Conservation (phyloP, 2,329 filamentous ascomycete species). For the Xylariaceae sp. region DNA sequence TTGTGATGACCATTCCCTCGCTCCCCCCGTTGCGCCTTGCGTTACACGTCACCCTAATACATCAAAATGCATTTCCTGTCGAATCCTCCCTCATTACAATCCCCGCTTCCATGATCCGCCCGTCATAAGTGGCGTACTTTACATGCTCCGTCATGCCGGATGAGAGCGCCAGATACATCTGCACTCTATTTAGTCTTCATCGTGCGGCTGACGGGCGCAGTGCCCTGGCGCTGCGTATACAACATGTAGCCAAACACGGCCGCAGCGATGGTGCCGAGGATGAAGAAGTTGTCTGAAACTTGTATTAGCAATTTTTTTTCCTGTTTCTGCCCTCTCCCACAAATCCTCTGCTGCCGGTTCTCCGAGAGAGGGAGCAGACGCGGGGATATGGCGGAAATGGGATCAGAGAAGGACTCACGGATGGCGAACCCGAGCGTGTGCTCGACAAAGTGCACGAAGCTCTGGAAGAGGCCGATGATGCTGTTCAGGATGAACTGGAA, state of each 20-base stretch:
- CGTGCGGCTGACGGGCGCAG: constrained; percentile 17
- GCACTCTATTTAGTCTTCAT: constrained; percentile 23
- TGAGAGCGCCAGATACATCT: too few species aligned
- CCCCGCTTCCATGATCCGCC: too few species aligned
- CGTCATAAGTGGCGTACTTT: too few species aligned
- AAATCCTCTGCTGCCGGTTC: background rate
- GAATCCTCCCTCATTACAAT: too few species aligned
- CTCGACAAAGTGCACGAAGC: constrained; percentile 24
- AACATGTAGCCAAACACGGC: constrained; percentile 25
- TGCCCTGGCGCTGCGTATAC: constrained; percentile 24
- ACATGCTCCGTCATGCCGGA: too few species aligned
- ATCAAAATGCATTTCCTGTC: background rate
- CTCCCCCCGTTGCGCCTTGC: too few species aligned
- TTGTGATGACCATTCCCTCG: too few species aligned
- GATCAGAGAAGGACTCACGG: constrained; percentile 17
- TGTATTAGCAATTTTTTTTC: constrained; percentile 2
- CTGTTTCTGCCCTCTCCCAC: background rate
- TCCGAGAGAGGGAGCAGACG: background rate
- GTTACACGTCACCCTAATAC: background rate
- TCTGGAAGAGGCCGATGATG: constrained; percentile 19
- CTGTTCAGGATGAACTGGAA: constrained; percentile 17
- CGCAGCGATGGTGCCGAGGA: constrained; percentile 26
- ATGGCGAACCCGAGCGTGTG: constrained; percentile 28
- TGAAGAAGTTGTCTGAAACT: constrained; percentile 26
- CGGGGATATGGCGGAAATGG: background rate